These are phyloP conservation scores for Fusarium sp. DNA, from an alignment of 2,329 filamentous ascomycete genomes.

Conservation along the genomic window DNA sequence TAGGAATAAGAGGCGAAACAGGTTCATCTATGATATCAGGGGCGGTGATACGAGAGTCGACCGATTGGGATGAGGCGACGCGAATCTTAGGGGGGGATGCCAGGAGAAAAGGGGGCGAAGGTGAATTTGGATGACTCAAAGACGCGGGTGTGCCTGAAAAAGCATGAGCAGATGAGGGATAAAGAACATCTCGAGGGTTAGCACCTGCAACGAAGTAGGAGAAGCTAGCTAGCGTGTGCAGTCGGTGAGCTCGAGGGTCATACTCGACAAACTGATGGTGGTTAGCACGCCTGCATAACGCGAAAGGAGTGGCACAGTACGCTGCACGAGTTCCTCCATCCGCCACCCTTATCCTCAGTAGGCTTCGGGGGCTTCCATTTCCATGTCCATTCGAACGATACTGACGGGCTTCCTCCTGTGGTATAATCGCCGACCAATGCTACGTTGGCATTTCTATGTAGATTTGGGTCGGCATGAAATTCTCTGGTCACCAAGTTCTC, in stretches of 20 bases:
- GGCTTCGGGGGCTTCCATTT: slow-evolving; percentile 92
- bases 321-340: slow-evolving; percentile 96
- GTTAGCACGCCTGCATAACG: slow-evolving; percentile 37
- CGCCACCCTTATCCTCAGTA: slow-evolving; percentile 83
- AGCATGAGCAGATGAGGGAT: slow-evolving; percentile 23
- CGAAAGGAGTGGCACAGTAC: slow-evolving; percentile 56
- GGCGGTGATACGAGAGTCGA: slow-evolving; percentile 82
- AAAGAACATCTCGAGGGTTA: background rate
- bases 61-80: slow-evolving; percentile 86
- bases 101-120: slow-evolving; percentile 77
- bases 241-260: slow-evolving; percentile 87
- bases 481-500: slow-evolving; percentile 94
- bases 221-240: slow-evolving; percentile 90
- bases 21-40: slow-evolving; percentile 70
- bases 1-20: slow-evolving; percentile 58
- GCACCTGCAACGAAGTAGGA: slow-evolving; percentile 92
- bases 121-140: slow-evolving; percentile 69
- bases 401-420: slow-evolving; percentile 82
- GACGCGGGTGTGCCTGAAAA: slow-evolving; percentile 54
- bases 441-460: slow-evolving; percentile 97
- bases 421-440: slow-evolving; percentile 92
- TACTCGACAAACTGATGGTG: slow-evolving; percentile 86
- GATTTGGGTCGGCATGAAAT: slow-evolving; percentile 95
- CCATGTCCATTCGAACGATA: slow-evolving; percentile 96
- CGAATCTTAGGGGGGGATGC: slow-evolving; percentile 78